Percentiles rank a stretch among this genome's conserved stretches.
Conservation (phyloP, 2,329 filamentous ascomycete genomes). For the Sporothrix phasma region DNA sequence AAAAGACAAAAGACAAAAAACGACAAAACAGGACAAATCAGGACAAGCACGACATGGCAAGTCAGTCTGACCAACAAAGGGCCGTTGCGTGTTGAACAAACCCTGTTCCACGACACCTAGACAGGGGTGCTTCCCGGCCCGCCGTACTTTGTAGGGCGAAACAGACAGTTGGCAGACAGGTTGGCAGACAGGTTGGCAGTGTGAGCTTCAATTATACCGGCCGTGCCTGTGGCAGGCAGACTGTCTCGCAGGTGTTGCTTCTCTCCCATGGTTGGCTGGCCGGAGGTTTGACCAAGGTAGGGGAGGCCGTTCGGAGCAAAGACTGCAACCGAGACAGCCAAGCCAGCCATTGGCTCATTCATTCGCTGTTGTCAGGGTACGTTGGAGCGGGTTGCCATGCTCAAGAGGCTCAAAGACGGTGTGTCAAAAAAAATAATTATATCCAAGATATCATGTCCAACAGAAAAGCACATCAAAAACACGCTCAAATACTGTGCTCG, state of each 20-base stretch:
- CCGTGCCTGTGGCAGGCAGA: too few relatives aligned
- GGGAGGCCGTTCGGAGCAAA: neutral
- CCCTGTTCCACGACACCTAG: neutral
- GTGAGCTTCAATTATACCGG: too few relatives aligned
- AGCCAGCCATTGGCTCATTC: too few relatives aligned
- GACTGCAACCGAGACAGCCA: too few relatives aligned
- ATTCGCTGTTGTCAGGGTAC: too few relatives aligned
- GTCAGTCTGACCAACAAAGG: neutral
- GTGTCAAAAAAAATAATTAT: neutral
- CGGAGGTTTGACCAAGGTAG: neutral
- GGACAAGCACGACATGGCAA: neutral
- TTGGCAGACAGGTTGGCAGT: too few relatives aligned
- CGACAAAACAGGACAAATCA: too few relatives aligned
- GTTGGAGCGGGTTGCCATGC: too few relatives aligned
- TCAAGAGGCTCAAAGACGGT: too few relatives aligned
- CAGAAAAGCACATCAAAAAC: neutral
- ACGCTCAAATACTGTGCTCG: neutral
- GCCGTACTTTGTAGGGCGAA: neutral
- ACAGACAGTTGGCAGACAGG: neutral
- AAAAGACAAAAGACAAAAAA: too few relatives aligned
- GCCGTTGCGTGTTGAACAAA: slow-evolving; percentile 4
- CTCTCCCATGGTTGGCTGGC: neutral
- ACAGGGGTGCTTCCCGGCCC: neutral
- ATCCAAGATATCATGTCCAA: neutral
- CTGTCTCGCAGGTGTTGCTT: too few relatives aligned